Evolutionary conservation across 768 basidiomycete species (phyloP), one percentile per base, ranked within the genome.

Genomic region (Lyophyllum atratum): DNA sequence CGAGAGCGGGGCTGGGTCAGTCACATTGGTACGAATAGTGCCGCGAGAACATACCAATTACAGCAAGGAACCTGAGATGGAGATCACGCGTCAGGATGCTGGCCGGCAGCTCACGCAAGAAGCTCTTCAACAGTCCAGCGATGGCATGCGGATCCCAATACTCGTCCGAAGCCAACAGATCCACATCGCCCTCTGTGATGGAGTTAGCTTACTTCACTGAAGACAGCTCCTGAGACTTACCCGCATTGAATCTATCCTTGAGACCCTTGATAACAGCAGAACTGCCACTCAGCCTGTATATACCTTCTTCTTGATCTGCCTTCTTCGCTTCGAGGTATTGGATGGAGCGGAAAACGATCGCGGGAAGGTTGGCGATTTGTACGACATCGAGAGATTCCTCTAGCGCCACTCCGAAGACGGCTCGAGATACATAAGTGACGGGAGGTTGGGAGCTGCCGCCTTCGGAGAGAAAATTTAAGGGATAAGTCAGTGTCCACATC

Each of bases 111-210:
- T 99, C 97, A 56, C 97, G 89, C 64, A 99, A 76, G 76, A 89
- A 99, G 52, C 85, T 84, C 76, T 99, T 99, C 58, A 99, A 79
- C 59, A 99, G 79, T 3, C 96, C 97, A 48, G 97, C 91, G 59
- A 99, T 92, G 34, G 97, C 97, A 70, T 99, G 95, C 43, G 93
- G 94, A 75, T 99, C 97, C 91, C 93, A 97, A 65, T 89, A 92
- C 67, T 97, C 95, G 70, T 94, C 92, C 9, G 88, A 85, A 34
- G 82, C 85, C 34, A 96, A 76, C 11, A 99, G 81, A 69, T 98
- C 89, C 54, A 98, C 82, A 71, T 99, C 97, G n/a, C 95, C 96
- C 78, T 99, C 97, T 95, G 65, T 45, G 67, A 65, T 29, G 31
- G 40, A 22, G 21, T 63, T 19, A 49, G 43, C 48, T 49, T 56